A percentile compares a stretch with the other conserved stretches of the same genome.
These are phyloP conservation scores for Rhipidocladum racemiflorum DNA, from an alignment of 176 grass and related monocot species.

Conservation along the genomic window DNA sequence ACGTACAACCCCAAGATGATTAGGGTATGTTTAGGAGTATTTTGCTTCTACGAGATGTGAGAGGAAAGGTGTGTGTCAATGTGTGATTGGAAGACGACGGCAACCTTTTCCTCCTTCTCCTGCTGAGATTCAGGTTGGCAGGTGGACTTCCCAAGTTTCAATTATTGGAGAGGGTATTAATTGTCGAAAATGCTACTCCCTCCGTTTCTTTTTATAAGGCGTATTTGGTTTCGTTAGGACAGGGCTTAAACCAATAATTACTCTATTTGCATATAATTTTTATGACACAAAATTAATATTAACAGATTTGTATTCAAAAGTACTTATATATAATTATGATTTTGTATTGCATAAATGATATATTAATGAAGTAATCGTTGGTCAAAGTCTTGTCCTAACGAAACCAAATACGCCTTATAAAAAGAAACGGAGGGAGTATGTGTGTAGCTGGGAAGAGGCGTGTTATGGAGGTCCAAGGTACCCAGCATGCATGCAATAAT, in stretches of 20 bases:
- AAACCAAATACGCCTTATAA: too few species aligned
- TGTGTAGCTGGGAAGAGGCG: neutral
- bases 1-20: constrained; percentile 4
- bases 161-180: neutral
- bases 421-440: too few species aligned
- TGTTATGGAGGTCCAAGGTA: neutral
- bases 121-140: neutral
- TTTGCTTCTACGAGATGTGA: neutral
- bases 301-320: too few species aligned
- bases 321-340: too few species aligned
- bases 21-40: neutral
- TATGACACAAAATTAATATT: too few species aligned
- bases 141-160: neutral
- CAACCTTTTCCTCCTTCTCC: neutral
- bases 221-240: too few species aligned
- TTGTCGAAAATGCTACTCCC: neutral
- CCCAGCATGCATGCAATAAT: neutral
- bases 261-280: too few species aligned
- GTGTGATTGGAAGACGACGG: constrained; percentile 15
- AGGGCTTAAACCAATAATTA: too few species aligned
- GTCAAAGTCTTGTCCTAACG: too few species aligned
- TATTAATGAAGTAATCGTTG: too few species aligned
- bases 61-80: neutral
- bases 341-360: too few species aligned
- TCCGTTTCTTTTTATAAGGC: too few species aligned